These are phyloP conservation scores for Ophiostoma triangulosporum DNA, from an alignment of 2,329 filamentous ascomycete genomes.

Conservation along the genomic window DNA sequence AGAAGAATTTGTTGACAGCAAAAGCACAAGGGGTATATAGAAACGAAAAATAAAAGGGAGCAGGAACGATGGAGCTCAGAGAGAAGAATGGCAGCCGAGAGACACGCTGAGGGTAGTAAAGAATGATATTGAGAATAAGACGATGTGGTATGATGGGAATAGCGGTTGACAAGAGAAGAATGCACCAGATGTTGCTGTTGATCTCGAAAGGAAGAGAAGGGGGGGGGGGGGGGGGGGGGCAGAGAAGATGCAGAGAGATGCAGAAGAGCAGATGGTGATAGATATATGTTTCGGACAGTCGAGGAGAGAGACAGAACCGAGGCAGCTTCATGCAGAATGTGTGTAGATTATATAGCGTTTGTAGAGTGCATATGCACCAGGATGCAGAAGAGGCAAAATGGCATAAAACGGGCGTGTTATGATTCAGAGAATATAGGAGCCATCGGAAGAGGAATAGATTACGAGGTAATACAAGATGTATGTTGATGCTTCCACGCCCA, in stretches of 20 bases:
- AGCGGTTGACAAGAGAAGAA: too few species aligned
- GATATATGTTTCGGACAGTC: conserved; percentile 4
- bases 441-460: too few species aligned
- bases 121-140: not conserved
- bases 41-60: not conserved
- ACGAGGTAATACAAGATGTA: not conserved
- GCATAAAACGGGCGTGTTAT: not conserved
- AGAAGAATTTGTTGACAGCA: not conserved
- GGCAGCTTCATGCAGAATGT: not conserved
- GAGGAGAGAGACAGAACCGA: not conserved
- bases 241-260: too few species aligned
- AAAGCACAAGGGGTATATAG: not conserved
- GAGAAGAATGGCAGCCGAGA: not conserved
- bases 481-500: not conserved
- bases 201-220: not conserved
- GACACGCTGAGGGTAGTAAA: not conserved
- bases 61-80: not conserved
- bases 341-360: not conserved
- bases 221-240: too few species aligned
- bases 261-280: not conserved
- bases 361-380: too few species aligned
- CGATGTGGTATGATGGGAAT: not conserved
- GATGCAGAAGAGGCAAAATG: not conserved
- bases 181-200: too few species aligned
- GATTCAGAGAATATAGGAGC: too few species aligned